A percentile compares a stretch with the other conserved stretches of the same genome.
Evolutionary conservation across 106 monocot genomes (phyloP).

Genomic region (Allium sativum): DNA sequence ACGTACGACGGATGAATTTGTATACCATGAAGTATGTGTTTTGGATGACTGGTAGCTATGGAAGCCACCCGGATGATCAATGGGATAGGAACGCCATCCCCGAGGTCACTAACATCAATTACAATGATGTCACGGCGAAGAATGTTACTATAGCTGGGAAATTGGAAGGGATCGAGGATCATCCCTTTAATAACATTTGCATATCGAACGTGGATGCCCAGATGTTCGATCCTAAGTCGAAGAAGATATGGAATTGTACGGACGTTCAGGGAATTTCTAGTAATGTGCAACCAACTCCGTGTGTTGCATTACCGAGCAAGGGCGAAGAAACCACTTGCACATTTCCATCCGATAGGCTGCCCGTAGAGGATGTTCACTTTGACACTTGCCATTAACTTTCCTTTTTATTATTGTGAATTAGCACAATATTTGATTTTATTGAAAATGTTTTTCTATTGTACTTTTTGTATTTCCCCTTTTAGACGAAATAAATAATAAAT

Average conservation of each 20-base stretch:
- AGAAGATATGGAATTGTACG: conserved; percentile 60
- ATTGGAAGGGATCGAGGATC: conserved; percentile 56
- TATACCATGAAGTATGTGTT: conserved; percentile 74
- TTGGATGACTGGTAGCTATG: conserved; percentile 80
- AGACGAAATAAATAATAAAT: too few relatives aligned
- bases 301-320: conserved; percentile 16
- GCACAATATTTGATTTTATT: too few relatives aligned
- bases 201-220: conserved; percentile 63
- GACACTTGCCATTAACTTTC: neutral
- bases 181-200: conserved; percentile 62
- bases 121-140: conserved; percentile 53
- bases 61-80: conserved; percentile 51
- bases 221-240: conserved; percentile 12
- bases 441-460: too few relatives aligned
- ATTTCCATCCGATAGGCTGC: conserved; percentile 23
- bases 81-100: conserved; percentile 72
- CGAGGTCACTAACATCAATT: conserved; percentile 46
- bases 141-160: conserved; percentile 61
- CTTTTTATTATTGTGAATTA: too few relatives aligned
- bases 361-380: conserved; percentile 26
- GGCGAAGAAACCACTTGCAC: conserved; percentile 20
- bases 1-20: conserved; percentile 37
- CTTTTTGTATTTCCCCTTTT: too few relatives aligned
- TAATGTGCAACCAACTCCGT: conserved; percentile 34
- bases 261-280: conserved; percentile 28